Percentiles rank a stretch among this genome's conserved stretches.
Conservation (phyloP, 306 rosid genomes). For the Prunus salicina region DNA sequence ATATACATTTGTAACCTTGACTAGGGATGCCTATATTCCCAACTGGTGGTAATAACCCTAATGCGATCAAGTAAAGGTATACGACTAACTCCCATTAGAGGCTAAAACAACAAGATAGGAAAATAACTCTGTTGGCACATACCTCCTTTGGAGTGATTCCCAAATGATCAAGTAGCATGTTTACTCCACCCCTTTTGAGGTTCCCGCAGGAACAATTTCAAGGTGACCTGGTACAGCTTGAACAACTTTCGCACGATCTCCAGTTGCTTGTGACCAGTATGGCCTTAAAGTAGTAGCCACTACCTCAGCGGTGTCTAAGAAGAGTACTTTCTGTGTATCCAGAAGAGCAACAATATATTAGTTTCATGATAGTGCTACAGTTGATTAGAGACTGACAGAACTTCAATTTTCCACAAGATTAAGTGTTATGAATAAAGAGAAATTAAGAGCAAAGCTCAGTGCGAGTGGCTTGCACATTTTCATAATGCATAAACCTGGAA, state of each 20-base stretch:
- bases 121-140: conserved; percentile 13
- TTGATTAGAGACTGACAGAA: not conserved
- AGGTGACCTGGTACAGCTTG: conserved; percentile 85
- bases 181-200: conserved; percentile 86
- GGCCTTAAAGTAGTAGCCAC: conserved; percentile 69
- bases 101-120: not conserved
- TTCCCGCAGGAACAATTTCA: conserved; percentile 83
- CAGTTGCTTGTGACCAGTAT: conserved; percentile 73
- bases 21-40: not conserved
- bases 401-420: not conserved
- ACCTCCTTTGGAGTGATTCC: conserved; percentile 75
- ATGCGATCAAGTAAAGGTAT: not conserved
- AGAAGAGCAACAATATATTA: not conserved
- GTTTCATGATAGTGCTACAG: not conserved
- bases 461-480: not conserved
- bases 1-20: not conserved
- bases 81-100: not conserved
- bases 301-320: conserved; percentile 62
- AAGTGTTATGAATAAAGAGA: not conserved
- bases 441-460: not conserved
- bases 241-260: conserved; percentile 64
- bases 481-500: too few relatives aligned
- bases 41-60: not conserved
- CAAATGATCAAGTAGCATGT: conserved; percentile 82
- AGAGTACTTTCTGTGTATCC: conserved; percentile 68